A percentile compares a stretch with the other conserved stretches of the same genome.
These are phyloP conservation scores for Leccinum barrowsii DNA, from an alignment of 768 basidiomycete genomes.

Conservation along the genomic window DNA sequence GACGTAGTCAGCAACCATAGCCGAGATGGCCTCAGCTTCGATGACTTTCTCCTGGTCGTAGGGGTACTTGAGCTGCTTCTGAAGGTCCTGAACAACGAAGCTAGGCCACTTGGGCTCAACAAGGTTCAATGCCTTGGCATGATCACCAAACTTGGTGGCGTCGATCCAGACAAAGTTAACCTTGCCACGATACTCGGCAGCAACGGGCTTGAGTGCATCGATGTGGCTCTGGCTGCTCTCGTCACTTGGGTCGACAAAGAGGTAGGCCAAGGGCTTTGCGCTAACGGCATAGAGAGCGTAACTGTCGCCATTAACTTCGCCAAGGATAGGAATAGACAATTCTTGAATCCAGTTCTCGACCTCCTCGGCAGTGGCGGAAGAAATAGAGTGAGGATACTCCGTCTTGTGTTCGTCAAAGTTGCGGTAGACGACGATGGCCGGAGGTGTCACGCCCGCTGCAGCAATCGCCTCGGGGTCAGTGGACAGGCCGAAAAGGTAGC, in stretches of 20 bases:
- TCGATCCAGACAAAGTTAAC: slow-evolving; percentile 99
- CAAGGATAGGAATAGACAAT: slow-evolving; percentile 83
- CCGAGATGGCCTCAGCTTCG: slow-evolving; percentile 51
- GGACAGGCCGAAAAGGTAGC: slow-evolving; percentile 86
- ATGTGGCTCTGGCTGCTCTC: slow-evolving; percentile 63
- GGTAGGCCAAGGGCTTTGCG: slow-evolving; percentile 86
- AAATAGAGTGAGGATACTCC: slow-evolving; percentile 60
- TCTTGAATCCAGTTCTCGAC: slow-evolving; percentile 77
- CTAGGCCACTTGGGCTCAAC: slow-evolving; percentile 83
- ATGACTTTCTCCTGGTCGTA: slow-evolving; percentile 65
- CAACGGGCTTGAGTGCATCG: slow-evolving; percentile 68
- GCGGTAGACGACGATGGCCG: slow-evolving; percentile 90
- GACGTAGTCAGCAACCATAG: slow-evolving; percentile 62
- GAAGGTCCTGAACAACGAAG: slow-evolving; percentile 88
- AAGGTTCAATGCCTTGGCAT: slow-evolving; percentile 92
- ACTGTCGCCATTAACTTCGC: slow-evolving; percentile 93
- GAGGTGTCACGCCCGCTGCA: slow-evolving; percentile 71
- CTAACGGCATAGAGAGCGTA: slow-evolving; percentile 81
- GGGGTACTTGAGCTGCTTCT: slow-evolving; percentile 86
- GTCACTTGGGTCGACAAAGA: slow-evolving; percentile 83
- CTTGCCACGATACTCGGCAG: slow-evolving; percentile 76
- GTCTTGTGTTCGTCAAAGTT: slow-evolving; percentile 80
- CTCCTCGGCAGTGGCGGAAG: slow-evolving; percentile 53
- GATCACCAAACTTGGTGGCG: slow-evolving; percentile 90
- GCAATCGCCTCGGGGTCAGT: slow-evolving; percentile 67